phyloP scores from a whole-genome alignment of 352 stramenopile species.

The Pythium periplocum region DNA sequence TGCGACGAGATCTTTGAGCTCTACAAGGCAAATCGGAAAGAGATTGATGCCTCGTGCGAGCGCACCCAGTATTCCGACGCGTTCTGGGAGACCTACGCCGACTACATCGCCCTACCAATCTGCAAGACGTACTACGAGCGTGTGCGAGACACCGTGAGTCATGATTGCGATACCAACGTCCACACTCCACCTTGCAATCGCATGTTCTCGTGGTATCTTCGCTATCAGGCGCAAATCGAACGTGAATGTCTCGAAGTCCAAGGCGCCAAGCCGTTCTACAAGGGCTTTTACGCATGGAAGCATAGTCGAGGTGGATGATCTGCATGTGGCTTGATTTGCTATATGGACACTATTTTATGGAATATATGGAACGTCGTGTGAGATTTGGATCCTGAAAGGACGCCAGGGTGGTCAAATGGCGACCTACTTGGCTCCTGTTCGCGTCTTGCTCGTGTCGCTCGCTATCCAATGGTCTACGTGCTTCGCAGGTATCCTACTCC shows the following conservation, averaged over 20 bases:
- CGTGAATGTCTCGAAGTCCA: constrained; percentile 41
- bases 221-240: constrained; percentile 35
- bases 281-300: constrained; percentile 23
- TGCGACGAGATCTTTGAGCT: constrained; percentile 52
- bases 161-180: constrained; percentile 15
- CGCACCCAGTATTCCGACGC: constrained; percentile 35
- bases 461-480: too few species aligned
- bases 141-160: constrained; percentile 27
- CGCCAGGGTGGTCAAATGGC: too few species aligned
- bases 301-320: neutral
- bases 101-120: constrained; percentile 42
- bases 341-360: too few species aligned
- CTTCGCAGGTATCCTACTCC: too few species aligned
- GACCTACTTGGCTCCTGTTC: too few species aligned
- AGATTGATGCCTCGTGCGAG: constrained; percentile 38
- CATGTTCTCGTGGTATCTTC: constrained; percentile 53
- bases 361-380: too few species aligned
- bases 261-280: constrained; percentile 17
- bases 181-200: constrained; percentile 10
- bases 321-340: neutral
- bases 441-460: too few species aligned
- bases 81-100: constrained; percentile 58
- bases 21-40: constrained; percentile 36
- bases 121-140: constrained; percentile 61
- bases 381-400: too few species aligned